phyloP scores from a whole-genome alignment of 768 basidiomycete species.

The Boletus rubropictus region DNA sequence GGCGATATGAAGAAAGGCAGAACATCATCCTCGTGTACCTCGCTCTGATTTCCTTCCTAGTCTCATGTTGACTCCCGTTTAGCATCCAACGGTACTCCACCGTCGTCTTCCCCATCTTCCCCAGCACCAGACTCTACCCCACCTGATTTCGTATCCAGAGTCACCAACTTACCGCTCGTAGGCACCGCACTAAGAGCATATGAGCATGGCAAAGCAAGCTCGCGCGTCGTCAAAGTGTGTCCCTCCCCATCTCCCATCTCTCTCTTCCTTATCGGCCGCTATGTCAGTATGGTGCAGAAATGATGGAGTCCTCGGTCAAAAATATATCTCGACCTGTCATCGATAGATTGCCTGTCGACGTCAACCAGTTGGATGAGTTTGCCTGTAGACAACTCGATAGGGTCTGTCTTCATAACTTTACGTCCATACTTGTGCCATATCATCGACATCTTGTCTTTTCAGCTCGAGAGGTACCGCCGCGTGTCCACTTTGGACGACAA shows the following conservation, averaged over 20 bases:
- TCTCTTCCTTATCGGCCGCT: conserved; percentile 7
- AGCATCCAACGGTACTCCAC: conserved; percentile 12
- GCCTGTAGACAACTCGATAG: conserved; percentile 83
- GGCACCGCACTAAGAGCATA: conserved; percentile 68
- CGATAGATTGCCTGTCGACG: conserved; percentile 66
- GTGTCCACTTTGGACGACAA: conserved; percentile 31
- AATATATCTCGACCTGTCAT: conserved; percentile 79
- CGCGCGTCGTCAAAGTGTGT: conserved; percentile 76
- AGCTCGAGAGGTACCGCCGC: conserved; percentile 50
- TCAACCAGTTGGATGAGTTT: conserved; percentile 77
- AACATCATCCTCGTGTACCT: conserved; percentile 14
- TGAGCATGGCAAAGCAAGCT: conserved; percentile 78
- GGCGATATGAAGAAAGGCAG: conserved; percentile 67
- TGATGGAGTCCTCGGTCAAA: conserved; percentile 81
- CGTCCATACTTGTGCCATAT: not conserved
- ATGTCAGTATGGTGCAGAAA: conserved; percentile 77
- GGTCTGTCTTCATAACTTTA: conserved; percentile 37
- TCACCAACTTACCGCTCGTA: conserved; percentile 68
- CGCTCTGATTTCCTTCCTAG: not conserved
- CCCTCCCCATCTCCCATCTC: not conserved
- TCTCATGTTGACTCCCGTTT: not conserved
- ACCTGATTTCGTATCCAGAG: conserved; percentile 44
- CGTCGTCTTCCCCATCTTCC: conserved; percentile 10
- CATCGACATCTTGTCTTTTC: not conserved
- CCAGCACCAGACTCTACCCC: conserved; percentile 8